Conservation (phyloP, 2,329 filamentous ascomycete species). For the Apiospora pterosperma region DNA sequence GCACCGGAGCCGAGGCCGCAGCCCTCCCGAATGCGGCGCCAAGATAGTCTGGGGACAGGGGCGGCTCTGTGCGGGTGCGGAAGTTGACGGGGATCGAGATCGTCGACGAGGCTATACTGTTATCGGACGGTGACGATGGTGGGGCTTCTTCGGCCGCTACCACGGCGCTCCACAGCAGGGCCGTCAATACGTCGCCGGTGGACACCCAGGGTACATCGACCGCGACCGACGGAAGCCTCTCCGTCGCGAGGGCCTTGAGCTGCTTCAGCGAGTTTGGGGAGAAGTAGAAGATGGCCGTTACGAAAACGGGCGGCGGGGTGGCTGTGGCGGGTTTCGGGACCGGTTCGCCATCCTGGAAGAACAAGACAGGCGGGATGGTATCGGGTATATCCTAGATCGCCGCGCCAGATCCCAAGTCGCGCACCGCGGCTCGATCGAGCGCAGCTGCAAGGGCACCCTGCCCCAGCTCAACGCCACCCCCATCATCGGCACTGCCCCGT, state of each 20-base stretch:
- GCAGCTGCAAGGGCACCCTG: conserved; percentile 4
- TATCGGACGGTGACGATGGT: too few relatives aligned
- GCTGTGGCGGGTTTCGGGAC: not conserved
- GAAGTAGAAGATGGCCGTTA: conserved; percentile 20
- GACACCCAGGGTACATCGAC: conserved; percentile 20
- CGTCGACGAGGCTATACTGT: not conserved
- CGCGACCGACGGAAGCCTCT: conserved; percentile 6
- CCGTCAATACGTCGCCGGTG: conserved; percentile 22
- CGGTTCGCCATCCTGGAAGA: not conserved
- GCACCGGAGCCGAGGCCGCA: conserved; percentile 9
- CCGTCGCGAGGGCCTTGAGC: conserved; percentile 18
- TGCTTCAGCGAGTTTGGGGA: conserved; percentile 11
- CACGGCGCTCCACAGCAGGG: conserved; percentile 24
- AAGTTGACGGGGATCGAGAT: conserved; percentile 25
- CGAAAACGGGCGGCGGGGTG: not conserved
- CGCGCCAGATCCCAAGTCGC: not conserved
- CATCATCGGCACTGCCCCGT: conserved; percentile 7
- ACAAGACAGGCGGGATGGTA: not conserved
- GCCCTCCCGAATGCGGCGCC: conserved; percentile 26
- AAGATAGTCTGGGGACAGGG: conserved; percentile 20
- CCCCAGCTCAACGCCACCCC: conserved; percentile 9
- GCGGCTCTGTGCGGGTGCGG: conserved; percentile 16
- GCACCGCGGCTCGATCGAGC: conserved; percentile 16
- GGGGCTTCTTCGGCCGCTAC: conserved; percentile 10
- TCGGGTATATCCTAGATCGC: not conserved